These are phyloP conservation scores for Colletotrichum cereale DNA, from an alignment of 2,329 filamentous ascomycete species.

Conservation along the genomic window DNA sequence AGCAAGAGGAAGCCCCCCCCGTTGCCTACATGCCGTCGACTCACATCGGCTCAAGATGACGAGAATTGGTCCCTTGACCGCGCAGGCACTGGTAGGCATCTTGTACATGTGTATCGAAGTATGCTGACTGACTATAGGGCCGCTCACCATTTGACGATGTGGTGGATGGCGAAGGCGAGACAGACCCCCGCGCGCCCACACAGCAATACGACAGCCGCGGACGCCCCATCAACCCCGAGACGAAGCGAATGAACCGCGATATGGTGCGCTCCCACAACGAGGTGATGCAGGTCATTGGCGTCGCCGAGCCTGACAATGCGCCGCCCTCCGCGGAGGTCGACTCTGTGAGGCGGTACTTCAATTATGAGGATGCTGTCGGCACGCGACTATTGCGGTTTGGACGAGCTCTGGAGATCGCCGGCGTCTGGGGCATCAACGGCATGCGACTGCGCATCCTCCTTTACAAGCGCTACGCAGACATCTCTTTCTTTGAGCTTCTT, in stretches of 20 bases:
- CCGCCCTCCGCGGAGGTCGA: constrained; percentile 55
- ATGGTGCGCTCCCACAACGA: constrained; percentile 73
- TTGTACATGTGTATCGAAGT: not conserved
- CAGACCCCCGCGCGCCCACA: constrained; percentile 53
- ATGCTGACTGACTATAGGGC: constrained; percentile 55
- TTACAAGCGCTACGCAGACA: constrained; percentile 62
- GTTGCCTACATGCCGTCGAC: not conserved
- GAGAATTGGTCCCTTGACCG: constrained; percentile 63
- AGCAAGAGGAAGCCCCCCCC: not conserved
- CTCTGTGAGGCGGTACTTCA: constrained; percentile 57
- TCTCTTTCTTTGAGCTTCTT: constrained; percentile 62
- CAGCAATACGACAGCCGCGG: constrained; percentile 69
- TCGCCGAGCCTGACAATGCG: constrained; percentile 68
- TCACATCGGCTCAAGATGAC: constrained; percentile 29
- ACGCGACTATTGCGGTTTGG: constrained; percentile 51
- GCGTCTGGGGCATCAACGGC: constrained; percentile 65
- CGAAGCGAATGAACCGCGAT: constrained; percentile 66
- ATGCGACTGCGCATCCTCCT: constrained; percentile 67
- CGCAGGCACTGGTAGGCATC: constrained; percentile 64
- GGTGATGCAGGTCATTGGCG: constrained; percentile 73
- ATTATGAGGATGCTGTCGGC: constrained; percentile 63
- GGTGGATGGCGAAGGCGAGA: constrained; percentile 61
- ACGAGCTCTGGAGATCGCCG: constrained; percentile 55
- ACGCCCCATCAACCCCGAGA: constrained; percentile 67
- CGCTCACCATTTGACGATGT: constrained; percentile 72